Evolutionary conservation across 2,329 filamentous ascomycete species (phyloP), one percentile per base, ranked within the genome.

Genomic region (Lecanicillium sp.): DNA sequence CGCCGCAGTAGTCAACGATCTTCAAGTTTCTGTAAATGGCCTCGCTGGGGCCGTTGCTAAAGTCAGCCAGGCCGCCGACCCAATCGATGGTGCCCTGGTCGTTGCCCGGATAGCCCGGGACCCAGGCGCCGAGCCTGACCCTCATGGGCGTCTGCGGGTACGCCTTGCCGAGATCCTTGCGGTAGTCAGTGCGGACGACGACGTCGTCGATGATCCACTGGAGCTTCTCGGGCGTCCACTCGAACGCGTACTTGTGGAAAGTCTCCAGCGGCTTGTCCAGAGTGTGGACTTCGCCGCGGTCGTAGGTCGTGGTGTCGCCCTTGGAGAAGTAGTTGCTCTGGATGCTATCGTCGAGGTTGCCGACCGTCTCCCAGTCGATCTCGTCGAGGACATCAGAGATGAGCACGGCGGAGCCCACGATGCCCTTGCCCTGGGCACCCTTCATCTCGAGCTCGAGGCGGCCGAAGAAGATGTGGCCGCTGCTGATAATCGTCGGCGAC

Each of bases 391-490:
- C 80, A 61, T 94, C 87, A 2, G 88, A 96, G 72, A 95, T 86
- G 55, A 98, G 73, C 33, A 97, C 89, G 33, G 87, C 77, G 55
- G 86, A 90, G 70, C 89, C 95, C 52, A 98, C 87, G 54, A 98
- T 86, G 56, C 93, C 93, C 6, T 73, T 74, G 35, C 91, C 93
- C 3, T 85, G 78, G 21, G 93, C 84, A 30, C 86, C 84, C 67
- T 90, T 85, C 62, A 95, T 72, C 24, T 79, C 81, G 51, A 89
- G 81, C 43, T 94, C 86, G 58, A 96, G 79, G 60, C 83, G 83
- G 54, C 93, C 93, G 66, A 95, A 97, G 87, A 97, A 96, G 66
- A 98, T 88, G 75, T 94, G 97, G 78, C 90, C 90, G 60, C 82
- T 75, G 49, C 78, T 79, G 60, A 74, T 76, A 66, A 95, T 89